These are phyloP conservation scores for Bassia scoparia DNA, from an alignment of 148 eudicot genomes.

Conservation along the genomic window DNA sequence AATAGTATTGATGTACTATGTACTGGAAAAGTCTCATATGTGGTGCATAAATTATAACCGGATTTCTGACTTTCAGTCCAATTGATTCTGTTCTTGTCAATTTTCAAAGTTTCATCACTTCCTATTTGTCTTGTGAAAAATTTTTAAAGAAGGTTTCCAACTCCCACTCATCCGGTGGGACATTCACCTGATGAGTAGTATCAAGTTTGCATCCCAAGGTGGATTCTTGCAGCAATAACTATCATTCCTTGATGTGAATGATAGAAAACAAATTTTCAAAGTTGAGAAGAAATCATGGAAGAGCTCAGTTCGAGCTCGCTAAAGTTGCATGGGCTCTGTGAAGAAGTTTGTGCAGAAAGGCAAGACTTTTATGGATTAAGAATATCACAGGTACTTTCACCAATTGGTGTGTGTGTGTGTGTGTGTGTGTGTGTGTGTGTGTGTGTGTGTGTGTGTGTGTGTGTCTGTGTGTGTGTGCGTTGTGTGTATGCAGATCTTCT, in stretches of 20 bases:
- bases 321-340: conserved; percentile 64
- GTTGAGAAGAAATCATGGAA: conserved; percentile 54
- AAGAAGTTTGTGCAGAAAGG: conserved; percentile 78
- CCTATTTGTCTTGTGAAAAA: conserved; percentile 82
- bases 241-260: conserved; percentile 33
- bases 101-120: conserved; percentile 80
- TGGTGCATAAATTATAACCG: conserved; percentile 5
- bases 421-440: neutral
- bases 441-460: neutral
- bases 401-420: neutral
- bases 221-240: conserved; percentile 68
- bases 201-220: conserved; percentile 62
- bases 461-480: neutral
- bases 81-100: conserved; percentile 55
- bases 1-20: neutral
- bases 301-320: conserved; percentile 58
- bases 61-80: conserved; percentile 54
- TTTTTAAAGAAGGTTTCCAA: conserved; percentile 58
- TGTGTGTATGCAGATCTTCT: too few species aligned
- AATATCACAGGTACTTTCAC: conserved; percentile 64
- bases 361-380: conserved; percentile 58
- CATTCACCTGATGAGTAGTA: conserved; percentile 36
- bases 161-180: conserved; percentile 29
- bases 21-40: neutral
- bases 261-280: conserved; percentile 28